Evolutionary conservation across 805 yeast genomes (phyloP).

Genomic region (Blastobotrys robertii): DNA sequence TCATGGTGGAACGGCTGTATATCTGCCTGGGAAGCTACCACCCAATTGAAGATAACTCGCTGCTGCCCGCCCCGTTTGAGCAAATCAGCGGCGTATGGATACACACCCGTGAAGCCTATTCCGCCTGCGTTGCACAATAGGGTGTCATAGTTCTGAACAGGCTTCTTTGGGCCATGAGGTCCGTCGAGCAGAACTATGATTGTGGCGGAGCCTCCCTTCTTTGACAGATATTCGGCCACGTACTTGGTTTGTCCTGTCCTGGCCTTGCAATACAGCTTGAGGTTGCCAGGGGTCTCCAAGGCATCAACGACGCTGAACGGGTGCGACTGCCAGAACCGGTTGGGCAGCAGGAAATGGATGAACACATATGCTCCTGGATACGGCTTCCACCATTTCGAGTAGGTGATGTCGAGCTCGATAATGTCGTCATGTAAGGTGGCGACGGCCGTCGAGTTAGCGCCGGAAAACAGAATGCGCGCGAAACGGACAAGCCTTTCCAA

Average conservation of each 20-base stretch:
- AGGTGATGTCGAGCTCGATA: constrained; percentile 14
- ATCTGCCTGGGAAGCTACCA: background rate
- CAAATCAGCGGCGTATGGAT: constrained; percentile 5
- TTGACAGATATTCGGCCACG: background rate
- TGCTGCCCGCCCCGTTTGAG: background rate
- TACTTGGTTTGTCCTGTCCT: constrained; percentile 12
- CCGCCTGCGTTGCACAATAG: constrained; percentile 6
- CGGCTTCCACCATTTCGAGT: constrained; percentile 38
- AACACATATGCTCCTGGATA: constrained; percentile 50
- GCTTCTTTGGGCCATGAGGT: constrained; percentile 4
- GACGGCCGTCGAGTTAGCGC: constrained; percentile 2
- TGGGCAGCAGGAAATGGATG: constrained; percentile 44
- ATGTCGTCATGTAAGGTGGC: constrained; percentile 10
- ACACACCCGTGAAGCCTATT: constrained; percentile 5
- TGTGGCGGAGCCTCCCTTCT: background rate
- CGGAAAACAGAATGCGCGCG: constrained; percentile 4
- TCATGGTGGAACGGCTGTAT: background rate
- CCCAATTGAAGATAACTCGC: background rate
- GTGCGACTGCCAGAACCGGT: constrained; percentile 58
- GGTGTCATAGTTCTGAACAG: constrained; percentile 2
- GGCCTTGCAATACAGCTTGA: constrained; percentile 10
- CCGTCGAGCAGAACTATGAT: constrained; percentile 5
- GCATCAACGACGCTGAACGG: constrained; percentile 43
- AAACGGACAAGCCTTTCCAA: constrained; percentile 7
- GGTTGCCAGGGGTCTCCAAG: constrained; percentile 8